These are phyloP conservation scores for Geosmithia flava DNA, from an alignment of 2,329 filamentous ascomycete genomes.

Conservation along the genomic window DNA sequence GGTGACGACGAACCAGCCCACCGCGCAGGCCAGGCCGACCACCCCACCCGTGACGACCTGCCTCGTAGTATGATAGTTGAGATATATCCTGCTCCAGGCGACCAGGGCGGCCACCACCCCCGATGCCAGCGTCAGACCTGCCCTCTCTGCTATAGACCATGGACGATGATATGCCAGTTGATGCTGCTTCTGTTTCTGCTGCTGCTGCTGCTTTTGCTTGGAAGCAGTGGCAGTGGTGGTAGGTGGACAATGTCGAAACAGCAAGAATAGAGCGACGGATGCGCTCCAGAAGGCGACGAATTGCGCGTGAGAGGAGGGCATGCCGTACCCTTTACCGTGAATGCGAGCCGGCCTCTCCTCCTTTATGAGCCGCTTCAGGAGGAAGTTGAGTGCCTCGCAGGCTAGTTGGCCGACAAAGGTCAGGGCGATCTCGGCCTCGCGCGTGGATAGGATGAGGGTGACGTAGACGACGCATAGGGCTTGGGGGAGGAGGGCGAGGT, in stretches of 20 bases:
- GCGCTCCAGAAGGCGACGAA: conserved; percentile 88
- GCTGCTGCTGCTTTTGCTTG: conserved; percentile 2
- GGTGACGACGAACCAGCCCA: conserved; percentile 69
- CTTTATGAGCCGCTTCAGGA: conserved; percentile 80
- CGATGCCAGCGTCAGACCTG: conserved; percentile 38
- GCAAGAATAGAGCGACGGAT: conserved; percentile 72
- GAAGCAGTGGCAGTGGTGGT: no score
- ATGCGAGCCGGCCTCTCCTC: conserved; percentile 76
- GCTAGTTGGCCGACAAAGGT: conserved; percentile 87
- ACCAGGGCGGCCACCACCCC: conserved; percentile 54
- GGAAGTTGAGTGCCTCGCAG: conserved; percentile 86
- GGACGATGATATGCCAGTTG: conserved; percentile 20
- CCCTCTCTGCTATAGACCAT: conserved; percentile 49
- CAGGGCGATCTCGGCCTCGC: conserved; percentile 77
- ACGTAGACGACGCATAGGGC: conserved; percentile 82
- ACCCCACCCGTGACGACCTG: conserved; percentile 74
- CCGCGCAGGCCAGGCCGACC: conserved; percentile 59
- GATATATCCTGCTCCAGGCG: conserved; percentile 73
- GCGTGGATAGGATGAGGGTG: conserved; percentile 80
- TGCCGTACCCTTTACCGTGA: conserved; percentile 92
- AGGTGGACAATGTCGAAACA: conserved; percentile 61
- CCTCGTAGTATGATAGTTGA: conserved; percentile 80
- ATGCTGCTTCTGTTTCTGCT: not conserved
- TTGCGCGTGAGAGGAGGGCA: conserved; percentile 90
- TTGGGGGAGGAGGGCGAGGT: conserved; percentile 88